Conservation (phyloP, 345 rosid species). For the Pistacia integerrima region DNA sequence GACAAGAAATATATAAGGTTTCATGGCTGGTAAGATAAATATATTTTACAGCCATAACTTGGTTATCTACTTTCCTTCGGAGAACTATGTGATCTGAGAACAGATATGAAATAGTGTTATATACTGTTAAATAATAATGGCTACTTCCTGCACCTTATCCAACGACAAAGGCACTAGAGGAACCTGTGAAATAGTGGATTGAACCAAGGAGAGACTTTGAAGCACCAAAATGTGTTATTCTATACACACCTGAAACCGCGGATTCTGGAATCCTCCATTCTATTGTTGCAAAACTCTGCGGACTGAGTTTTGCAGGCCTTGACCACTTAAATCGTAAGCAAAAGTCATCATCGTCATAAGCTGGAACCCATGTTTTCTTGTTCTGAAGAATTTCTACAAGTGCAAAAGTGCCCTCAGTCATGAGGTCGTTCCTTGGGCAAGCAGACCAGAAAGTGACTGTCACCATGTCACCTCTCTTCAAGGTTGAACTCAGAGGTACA, state of each 20-base stretch:
- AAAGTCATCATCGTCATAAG: constrained; percentile 88
- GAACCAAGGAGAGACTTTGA: constrained; percentile 69
- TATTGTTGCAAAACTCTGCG: constrained; percentile 63
- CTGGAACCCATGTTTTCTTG: constrained; percentile 60
- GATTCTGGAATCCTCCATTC: constrained; percentile 76
- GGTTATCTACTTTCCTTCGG: not conserved
- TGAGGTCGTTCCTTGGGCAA: constrained; percentile 83
- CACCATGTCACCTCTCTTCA: constrained; percentile 56
- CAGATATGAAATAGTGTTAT: too few species aligned
- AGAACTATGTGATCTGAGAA: not conserved
- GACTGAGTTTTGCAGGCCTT: constrained; percentile 63
- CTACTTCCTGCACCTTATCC: constrained; percentile 20
- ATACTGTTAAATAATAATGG: too few species aligned
- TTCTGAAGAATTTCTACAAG: constrained; percentile 70
- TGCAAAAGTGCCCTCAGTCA: constrained; percentile 88
- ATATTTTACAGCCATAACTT: not conserved
- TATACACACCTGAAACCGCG: constrained; percentile 63
- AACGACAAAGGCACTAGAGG: constrained; percentile 84
- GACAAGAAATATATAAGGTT: not conserved
- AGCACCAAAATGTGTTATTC: constrained; percentile 85
- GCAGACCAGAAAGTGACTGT: constrained; percentile 84
- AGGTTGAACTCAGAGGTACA: constrained; percentile 62
- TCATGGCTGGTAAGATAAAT: not conserved
- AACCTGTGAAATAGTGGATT: constrained; percentile 65
- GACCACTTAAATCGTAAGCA: constrained; percentile 84